phyloP scores from a whole-genome alignment of 768 basidiomycete species.

The Russula lepida region DNA sequence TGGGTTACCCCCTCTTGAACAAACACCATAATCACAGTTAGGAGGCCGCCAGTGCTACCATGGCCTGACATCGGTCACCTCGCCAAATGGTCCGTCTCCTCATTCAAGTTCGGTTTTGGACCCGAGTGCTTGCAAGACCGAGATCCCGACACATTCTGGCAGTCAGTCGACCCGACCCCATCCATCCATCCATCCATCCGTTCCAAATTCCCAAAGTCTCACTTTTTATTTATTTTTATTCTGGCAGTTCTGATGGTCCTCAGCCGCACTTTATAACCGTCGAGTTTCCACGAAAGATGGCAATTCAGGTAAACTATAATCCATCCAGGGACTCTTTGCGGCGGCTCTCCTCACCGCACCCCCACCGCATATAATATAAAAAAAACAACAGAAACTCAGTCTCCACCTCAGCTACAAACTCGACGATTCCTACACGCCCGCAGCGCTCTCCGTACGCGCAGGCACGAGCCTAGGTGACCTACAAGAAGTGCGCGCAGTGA shows the following conservation, averaged over 20 bases:
- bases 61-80: slow-evolving; percentile 83
- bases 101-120: slow-evolving; percentile 93
- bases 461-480: slow-evolving; percentile 88
- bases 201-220: background rate
- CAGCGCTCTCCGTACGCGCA: slow-evolving; percentile 80
- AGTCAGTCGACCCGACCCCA: slow-evolving; percentile 60
- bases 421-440: slow-evolving; percentile 97
- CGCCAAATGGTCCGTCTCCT: slow-evolving; percentile 94
- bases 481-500: slow-evolving; percentile 81
- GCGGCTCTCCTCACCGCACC: background rate
- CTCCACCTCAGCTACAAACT: slow-evolving; percentile 70
- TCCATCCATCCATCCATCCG: background rate
- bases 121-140: slow-evolving; percentile 85
- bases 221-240: background rate
- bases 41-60: slow-evolving; percentile 43
- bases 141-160: slow-evolving; percentile 94
- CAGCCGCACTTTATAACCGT: slow-evolving; percentile 95
- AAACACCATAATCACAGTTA: no score
- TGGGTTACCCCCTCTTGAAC: no score
- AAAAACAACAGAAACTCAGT: slow-evolving; percentile 65
- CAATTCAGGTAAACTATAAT: slow-evolving; percentile 65
- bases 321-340: no score
- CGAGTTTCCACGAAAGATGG: slow-evolving; percentile 85
- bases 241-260: slow-evolving; percentile 75
- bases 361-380: background rate